phyloP scores from a whole-genome alignment of 768 basidiomycete species.

The Boletellus sp. region DNA sequence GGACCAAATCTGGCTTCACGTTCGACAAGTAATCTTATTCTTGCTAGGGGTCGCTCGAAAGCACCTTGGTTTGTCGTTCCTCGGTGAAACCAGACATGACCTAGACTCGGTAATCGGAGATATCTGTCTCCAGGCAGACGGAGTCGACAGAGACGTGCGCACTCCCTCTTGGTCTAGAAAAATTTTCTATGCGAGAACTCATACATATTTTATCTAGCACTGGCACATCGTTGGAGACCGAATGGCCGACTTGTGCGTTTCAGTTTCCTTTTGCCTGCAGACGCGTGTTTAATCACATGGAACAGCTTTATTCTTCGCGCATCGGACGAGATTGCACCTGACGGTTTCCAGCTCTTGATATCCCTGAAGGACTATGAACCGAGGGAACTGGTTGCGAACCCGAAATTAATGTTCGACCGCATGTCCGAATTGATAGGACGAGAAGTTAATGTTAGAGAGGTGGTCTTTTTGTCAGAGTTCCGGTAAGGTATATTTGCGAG shows the following conservation, averaged over 20 bases:
- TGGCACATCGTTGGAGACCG: slow-evolving; percentile 21
- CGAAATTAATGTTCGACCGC: slow-evolving; percentile 27
- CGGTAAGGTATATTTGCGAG: slow-evolving; percentile 20
- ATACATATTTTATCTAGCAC: slow-evolving; percentile 6
- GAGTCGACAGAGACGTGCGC: slow-evolving; percentile 26
- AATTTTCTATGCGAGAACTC: neutral
- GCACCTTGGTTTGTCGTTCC: slow-evolving; percentile 38
- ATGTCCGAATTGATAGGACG: slow-evolving; percentile 28
- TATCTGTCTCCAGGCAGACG: slow-evolving; percentile 30
- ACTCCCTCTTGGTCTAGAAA: too few species aligned
- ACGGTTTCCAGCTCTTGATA: slow-evolving; percentile 20
- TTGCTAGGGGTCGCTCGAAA: slow-evolving; percentile 36
- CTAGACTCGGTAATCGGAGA: slow-evolving; percentile 34
- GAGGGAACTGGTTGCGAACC: slow-evolving; percentile 14
- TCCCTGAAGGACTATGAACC: slow-evolving; percentile 5
- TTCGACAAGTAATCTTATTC: too few species aligned
- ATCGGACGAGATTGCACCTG: slow-evolving; percentile 16
- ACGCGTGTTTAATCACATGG: neutral
- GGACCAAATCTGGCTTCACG: too few species aligned
- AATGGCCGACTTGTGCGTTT: slow-evolving; percentile 5
- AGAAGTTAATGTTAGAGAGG: slow-evolving; percentile 32
- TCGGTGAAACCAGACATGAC: slow-evolving; percentile 36
- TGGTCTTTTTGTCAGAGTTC: slow-evolving; percentile 26
- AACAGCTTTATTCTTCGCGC: slow-evolving; percentile 13
- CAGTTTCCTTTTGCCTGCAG: too few species aligned